A percentile compares a stretch with the other conserved stretches of the same genome.
Evolutionary conservation across 2,329 filamentous ascomycete species (phyloP).

Genomic region (Grosmannia huntii): DNA sequence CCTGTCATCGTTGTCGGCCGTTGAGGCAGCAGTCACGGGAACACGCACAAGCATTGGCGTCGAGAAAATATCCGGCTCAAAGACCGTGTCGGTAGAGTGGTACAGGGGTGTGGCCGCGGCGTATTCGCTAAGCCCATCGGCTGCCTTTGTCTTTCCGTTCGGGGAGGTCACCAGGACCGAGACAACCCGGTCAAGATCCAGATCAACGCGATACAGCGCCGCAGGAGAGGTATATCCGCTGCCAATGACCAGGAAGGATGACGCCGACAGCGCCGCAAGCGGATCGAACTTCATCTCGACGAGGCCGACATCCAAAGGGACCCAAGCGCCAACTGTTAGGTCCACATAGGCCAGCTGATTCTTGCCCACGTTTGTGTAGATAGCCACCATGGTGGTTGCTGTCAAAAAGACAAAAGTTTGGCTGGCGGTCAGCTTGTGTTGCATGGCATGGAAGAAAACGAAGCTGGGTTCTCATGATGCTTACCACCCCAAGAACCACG

Average conservation of each 20-base stretch:
- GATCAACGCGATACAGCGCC: constrained; percentile 20
- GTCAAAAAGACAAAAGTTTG: constrained; percentile 27
- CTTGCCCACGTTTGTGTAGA: constrained; percentile 19
- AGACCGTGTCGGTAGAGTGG: constrained; percentile 19
- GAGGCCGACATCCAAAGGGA: constrained; percentile 19
- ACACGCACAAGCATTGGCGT: constrained; percentile 18
- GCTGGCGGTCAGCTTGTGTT: constrained; percentile 13
- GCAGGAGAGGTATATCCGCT: constrained; percentile 19
- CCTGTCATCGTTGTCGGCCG: constrained; percentile 1
- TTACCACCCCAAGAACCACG: constrained; percentile 20
- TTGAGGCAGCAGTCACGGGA: background rate
- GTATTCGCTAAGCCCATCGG: background rate
- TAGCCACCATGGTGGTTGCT: constrained; percentile 21
- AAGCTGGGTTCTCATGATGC: constrained; percentile 1
- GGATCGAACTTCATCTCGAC: constrained; percentile 22
- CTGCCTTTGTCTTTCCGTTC: constrained; percentile 7
- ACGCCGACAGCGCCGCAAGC: constrained; percentile 21
- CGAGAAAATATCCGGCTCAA: constrained; percentile 22
- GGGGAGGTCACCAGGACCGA: constrained; percentile 4
- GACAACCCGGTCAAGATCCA: constrained; percentile 19
- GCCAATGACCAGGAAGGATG: constrained; percentile 25
- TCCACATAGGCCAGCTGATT: constrained; percentile 26
- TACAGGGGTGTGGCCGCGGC: constrained; percentile 14
- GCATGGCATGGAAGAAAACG: background rate
- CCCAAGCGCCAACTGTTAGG: constrained; percentile 19